Base-by-base conservation (phyloP, 169 alveolate species). In the Cryptosporidium parvum region DNA sequence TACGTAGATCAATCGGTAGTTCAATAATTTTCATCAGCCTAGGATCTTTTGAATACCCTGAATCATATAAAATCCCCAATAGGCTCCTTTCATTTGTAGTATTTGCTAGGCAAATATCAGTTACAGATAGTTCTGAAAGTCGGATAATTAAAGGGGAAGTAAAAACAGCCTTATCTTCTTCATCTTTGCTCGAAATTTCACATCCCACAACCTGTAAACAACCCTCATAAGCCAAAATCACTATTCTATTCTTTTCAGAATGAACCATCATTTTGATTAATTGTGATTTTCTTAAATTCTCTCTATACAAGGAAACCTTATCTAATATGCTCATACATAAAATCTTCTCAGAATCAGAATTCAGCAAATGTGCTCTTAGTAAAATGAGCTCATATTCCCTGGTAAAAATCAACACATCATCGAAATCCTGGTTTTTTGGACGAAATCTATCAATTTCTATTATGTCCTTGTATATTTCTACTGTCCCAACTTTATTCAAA, bases 191-290 rank as follows among this genome's bases (percentile, higher is more conserved):
- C 14, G 4, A 29, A 18, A 31, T 8, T 33, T 80, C 73, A 35
- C 80, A 80, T n/a, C 53, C 68, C 3, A 80, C 75, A 33, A 80
- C 68, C 37, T 80, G 89, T 26, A 80, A 65, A 21, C 89, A 80
- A 3, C 89, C 89, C 33, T 80, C 89, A 42, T 80, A 80, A 16
- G 68, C 75, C n/a, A 80, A 26, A 14, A 80, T n/a, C 10, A 80
- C 48, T 44, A 80, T 62, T 62, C 89, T 59, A 23, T 62, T 61
- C 26, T 62, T 80, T 35, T 80, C 73, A 5, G 89, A 44, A 42
- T 80, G 61, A 42, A 80, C 52, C 73, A 80, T 35, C 89, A 80
- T 80, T 31, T 48, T 61, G 5, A 80, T 23, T 26, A 62, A 62
- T 29, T 59, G 65, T 7, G 89, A 80, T 42, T 80, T 80, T 59